These are phyloP conservation scores for Talaromyces thailandensis DNA, from an alignment of 495 filamentous ascomycete species.

Conservation along the genomic window DNA sequence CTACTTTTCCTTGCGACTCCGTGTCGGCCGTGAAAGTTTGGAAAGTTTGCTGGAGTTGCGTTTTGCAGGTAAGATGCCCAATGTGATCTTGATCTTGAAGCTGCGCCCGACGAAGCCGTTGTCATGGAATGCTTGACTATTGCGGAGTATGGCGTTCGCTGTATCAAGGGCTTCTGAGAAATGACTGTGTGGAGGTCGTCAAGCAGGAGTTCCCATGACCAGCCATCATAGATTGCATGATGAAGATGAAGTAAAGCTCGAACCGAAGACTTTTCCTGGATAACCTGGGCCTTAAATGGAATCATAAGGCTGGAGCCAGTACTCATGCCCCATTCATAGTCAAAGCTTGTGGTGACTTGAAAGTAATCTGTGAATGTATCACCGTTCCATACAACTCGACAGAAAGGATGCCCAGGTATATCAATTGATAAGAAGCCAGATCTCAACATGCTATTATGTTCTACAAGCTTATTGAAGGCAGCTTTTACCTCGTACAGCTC, in stretches of 20 bases:
- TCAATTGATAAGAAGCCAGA: constrained; percentile 54
- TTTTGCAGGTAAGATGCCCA: constrained; percentile 52
- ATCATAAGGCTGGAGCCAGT: constrained; percentile 37
- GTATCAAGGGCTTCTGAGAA: constrained; percentile 7
- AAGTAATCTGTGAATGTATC: constrained; percentile 32
- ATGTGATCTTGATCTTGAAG: constrained; percentile 45
- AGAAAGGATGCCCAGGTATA: constrained; percentile 38
- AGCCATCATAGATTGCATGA: constrained; percentile 77
- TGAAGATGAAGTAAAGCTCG: constrained; percentile 47
- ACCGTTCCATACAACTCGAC: constrained; percentile 51
- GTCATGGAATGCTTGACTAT: constrained; percentile 25
- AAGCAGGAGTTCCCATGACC: constrained; percentile 67
- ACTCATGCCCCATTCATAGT: constrained; percentile 18
- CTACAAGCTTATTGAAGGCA: constrained; percentile 38
- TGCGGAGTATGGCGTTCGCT: constrained; percentile 18
- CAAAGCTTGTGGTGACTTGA: constrained; percentile 19
- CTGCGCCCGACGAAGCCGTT: constrained; percentile 24
- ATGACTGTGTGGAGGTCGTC: constrained; percentile 46
- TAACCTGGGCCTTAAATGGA: constrained; percentile 50
- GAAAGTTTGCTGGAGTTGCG: constrained; percentile 19
- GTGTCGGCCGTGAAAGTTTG: constrained; percentile 16
- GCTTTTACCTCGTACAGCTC: constrained; percentile 21
- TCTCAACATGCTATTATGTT: constrained; percentile 55
- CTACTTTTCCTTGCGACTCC: constrained; percentile 8
- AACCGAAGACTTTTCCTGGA: constrained; percentile 13